Percentiles rank a stretch among this genome's conserved stretches.
phyloP scores from a whole-genome alignment of 805 yeast species.

The Metschnikowia sp. region DNA sequence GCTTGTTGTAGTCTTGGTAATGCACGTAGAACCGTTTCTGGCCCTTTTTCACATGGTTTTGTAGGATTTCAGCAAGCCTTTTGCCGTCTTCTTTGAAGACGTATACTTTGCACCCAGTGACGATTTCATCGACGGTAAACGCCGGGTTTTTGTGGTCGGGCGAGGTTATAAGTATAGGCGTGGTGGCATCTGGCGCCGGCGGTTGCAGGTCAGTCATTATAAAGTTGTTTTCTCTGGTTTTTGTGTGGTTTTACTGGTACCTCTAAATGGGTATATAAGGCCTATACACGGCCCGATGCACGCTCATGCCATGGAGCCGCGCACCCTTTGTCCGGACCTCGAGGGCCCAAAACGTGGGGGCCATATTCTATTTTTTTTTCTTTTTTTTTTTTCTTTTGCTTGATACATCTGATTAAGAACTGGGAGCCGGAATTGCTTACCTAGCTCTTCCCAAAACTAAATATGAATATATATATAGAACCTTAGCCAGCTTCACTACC shows the following conservation, averaged over 20 bases:
- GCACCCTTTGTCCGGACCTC: too few species aligned
- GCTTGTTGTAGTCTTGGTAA: slow-evolving; percentile 89
- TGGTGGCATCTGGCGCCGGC: slow-evolving; percentile 7
- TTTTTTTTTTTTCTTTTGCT: too few species aligned
- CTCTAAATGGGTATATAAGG: too few species aligned
- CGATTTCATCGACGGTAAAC: slow-evolving; percentile 47
- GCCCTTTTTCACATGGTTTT: slow-evolving; percentile 70
- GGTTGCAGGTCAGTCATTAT: slow-evolving; percentile 3
- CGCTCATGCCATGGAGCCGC: too few species aligned
- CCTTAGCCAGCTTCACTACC: too few species aligned
- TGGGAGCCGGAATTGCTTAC: too few species aligned
- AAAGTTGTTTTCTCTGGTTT: neutral
- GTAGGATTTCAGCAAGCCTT: slow-evolving; percentile 81
- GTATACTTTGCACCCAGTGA: slow-evolving; percentile 77
- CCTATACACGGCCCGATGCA: too few species aligned
- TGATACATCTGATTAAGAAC: too few species aligned
- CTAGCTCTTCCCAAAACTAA: too few species aligned
- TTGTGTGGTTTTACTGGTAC: neutral
- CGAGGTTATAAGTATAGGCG: slow-evolving; percentile 10
- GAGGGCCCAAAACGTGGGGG: too few species aligned
- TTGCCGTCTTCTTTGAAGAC: slow-evolving; percentile 78
- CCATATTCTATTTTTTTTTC: too few species aligned
- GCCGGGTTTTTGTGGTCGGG: neutral
- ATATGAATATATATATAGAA: too few species aligned
- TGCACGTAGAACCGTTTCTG: slow-evolving; percentile 86